Percentiles rank a stretch among this genome's conserved stretches.
These are phyloP conservation scores for Gaultheria prostrata DNA, from an alignment of 148 eudicot species.

Conservation along the genomic window DNA sequence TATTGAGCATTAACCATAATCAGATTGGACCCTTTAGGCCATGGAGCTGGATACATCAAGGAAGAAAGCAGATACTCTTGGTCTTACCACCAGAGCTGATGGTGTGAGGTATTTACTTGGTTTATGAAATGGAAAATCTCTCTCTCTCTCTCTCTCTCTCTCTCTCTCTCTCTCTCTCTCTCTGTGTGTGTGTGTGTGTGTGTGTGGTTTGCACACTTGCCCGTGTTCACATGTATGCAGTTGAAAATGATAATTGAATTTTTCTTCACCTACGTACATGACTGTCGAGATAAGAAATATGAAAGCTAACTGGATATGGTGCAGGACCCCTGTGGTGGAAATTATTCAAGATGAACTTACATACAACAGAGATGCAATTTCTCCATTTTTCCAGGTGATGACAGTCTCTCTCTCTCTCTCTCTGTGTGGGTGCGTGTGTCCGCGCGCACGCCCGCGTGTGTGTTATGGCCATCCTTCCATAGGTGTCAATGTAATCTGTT, in stretches of 20 bases:
- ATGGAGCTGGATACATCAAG: slow-evolving; percentile 72
- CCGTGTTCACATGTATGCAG: background rate
- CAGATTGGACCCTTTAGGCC: slow-evolving; percentile 42
- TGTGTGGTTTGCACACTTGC: background rate
- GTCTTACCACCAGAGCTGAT: slow-evolving; percentile 74
- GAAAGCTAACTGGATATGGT: slow-evolving; percentile 19
- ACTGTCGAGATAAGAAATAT: background rate
- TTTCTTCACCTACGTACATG: background rate
- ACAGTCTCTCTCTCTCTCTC: slow-evolving; percentile 6
- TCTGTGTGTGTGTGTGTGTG: background rate
- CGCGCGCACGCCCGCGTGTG: too few relatives aligned
- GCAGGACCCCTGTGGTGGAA: slow-evolving; percentile 69
- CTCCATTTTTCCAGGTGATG: slow-evolving; percentile 71
- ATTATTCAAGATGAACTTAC: slow-evolving; percentile 76
- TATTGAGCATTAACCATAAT: background rate
- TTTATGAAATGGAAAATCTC: background rate
- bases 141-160: background rate
- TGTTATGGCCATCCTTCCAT: background rate
- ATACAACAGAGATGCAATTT: slow-evolving; percentile 50
- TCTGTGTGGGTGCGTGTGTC: background rate
- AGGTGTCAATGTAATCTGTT: background rate
- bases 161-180: background rate
- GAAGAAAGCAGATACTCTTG: slow-evolving; percentile 56
- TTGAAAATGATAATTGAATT: background rate
- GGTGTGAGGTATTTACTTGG: slow-evolving; percentile 57